Percentiles rank a stretch among this genome's conserved stretches.
phyloP scores from a whole-genome alignment of 495 filamentous ascomycete species.

The Lindgomyces ingoldianus region DNA sequence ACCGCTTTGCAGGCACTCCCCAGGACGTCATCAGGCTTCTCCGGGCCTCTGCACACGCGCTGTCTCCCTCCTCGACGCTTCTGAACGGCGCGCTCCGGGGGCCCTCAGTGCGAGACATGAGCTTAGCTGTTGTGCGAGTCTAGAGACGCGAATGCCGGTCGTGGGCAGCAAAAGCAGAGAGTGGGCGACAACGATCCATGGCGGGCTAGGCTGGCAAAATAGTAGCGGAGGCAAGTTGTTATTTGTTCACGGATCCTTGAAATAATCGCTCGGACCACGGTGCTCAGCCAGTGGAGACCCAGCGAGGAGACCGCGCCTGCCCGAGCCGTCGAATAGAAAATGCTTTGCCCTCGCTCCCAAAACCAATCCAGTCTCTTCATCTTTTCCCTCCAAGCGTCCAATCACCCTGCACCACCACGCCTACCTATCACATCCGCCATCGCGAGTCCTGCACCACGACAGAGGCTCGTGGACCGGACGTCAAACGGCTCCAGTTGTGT shows the following conservation, averaged over 20 bases:
- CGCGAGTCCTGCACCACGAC: conserved; percentile 8
- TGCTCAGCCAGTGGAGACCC: not conserved
- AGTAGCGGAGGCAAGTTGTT: too few species aligned
- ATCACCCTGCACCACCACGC: conserved; percentile 18
- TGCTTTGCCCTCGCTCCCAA: conserved; percentile 9
- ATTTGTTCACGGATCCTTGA: not conserved
- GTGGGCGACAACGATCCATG: not conserved
- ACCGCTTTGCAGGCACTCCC: not conserved
- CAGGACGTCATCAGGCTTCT: not conserved
- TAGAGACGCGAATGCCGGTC: not conserved
- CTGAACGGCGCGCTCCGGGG: too few species aligned
- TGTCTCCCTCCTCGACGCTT: too few species aligned
- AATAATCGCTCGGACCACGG: not conserved
- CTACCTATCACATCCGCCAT: conserved; percentile 17
- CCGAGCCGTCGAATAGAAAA: conserved; percentile 30
- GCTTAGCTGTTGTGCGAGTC: too few species aligned
- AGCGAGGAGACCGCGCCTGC: not conserved
- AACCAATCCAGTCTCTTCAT: conserved; percentile 17
- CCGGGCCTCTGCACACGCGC: not conserved
- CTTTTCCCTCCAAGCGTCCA: conserved; percentile 17
- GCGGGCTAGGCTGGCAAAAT: not conserved
- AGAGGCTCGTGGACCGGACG: conserved; percentile 13
- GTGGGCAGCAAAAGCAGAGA: not conserved
- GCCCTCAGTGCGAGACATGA: too few species aligned
- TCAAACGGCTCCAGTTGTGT: not conserved